Percentiles rank a stretch among this genome's conserved stretches.
Conservation (phyloP, 2,329 filamentous ascomycete species). For the Huntiella bhutanensis region DNA sequence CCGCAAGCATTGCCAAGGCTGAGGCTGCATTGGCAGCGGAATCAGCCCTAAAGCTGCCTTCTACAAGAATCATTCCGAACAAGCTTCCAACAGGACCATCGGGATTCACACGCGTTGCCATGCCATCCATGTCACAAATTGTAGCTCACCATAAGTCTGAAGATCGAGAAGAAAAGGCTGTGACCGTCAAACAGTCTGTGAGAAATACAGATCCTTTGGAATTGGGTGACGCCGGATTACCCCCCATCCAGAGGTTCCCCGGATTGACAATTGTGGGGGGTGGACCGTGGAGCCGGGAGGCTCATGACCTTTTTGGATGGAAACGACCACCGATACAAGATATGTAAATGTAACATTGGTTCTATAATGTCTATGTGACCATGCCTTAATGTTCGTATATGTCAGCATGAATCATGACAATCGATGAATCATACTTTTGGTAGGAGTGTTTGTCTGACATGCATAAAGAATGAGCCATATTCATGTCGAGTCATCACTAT, state of each 20-base stretch:
- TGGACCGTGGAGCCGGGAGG: conserved; percentile 19
- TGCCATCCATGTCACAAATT: conserved; percentile 1
- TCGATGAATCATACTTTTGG: too few relatives aligned
- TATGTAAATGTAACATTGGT: too few relatives aligned
- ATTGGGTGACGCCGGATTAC: neutral
- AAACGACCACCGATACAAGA: conserved; percentile 7
- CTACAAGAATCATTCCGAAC: too few relatives aligned
- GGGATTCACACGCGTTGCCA: neutral
- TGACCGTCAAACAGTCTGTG: too few relatives aligned
- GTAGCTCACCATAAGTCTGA: neutral
- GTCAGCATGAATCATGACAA: neutral
- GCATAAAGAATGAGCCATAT: neutral
- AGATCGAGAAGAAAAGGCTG: too few relatives aligned
- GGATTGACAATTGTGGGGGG: conserved; percentile 10
- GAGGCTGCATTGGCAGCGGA: too few relatives aligned
- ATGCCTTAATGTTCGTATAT: neutral
- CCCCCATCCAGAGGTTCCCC: conserved; percentile 5
- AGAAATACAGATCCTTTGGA: neutral
- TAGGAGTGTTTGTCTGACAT: too few relatives aligned
- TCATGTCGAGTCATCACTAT: too few relatives aligned
- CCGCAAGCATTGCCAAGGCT: too few relatives aligned
- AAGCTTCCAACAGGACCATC: too few relatives aligned
- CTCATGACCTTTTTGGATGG: conserved; percentile 18
- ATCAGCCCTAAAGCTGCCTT: too few relatives aligned
- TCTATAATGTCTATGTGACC: neutral